Base-by-base conservation (phyloP, 768 basidiomycete genomes). In the Pleurotus tuber-regium region DNA sequence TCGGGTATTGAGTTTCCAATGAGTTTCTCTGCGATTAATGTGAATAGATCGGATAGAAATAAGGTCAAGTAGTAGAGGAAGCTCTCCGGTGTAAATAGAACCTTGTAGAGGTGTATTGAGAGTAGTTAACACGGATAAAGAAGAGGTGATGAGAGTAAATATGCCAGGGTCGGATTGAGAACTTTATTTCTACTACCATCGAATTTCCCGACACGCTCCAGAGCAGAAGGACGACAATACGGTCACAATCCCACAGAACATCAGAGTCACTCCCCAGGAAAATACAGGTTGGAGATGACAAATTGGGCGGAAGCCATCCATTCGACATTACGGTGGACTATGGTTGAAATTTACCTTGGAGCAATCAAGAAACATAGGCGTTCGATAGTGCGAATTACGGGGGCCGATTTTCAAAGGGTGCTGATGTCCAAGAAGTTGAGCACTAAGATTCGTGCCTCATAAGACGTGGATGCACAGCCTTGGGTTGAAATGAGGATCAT, bases 401-500 rank as follows among this genome's bases (percentile, higher is more conserved):
- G 46, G 19, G 21, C 14, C 11, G 14, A 28, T 28, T 3, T 28
- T n/a, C 31, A 18, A 30, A 18, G 46, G 31, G n/a, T 19, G 46
- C 18, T 23, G 46, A 48, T 35, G 30, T 48, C 46, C 46, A 48
- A 48, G 46, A 35, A 21, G 31, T 19, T 18, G 19, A 10, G 29
- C n/a, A n/a, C 35, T n/a, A n/a, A 16, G 43, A 18, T 33, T 48
- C 18, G 46, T 36, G 35, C 46, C 46, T 48, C 43, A 48, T 48
- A 48, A 36, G 46, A 48, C 35, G 46, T 24, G 46, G 29, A 48
- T 48, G 46, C 46, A 48, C 46, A 48, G 46, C 46, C 46, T 48
- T 48, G 46, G 46, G 46, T 48, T 48, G 46, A 48, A 48, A 48
- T 48, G 46, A 48, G 46, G 46, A 48, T 48, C 40, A 42, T 42